A percentile compares a stretch with the other conserved stretches of the same genome.
These are phyloP conservation scores for Iris pallida DNA, from an alignment of 116 monocot species.

Conservation along the genomic window DNA sequence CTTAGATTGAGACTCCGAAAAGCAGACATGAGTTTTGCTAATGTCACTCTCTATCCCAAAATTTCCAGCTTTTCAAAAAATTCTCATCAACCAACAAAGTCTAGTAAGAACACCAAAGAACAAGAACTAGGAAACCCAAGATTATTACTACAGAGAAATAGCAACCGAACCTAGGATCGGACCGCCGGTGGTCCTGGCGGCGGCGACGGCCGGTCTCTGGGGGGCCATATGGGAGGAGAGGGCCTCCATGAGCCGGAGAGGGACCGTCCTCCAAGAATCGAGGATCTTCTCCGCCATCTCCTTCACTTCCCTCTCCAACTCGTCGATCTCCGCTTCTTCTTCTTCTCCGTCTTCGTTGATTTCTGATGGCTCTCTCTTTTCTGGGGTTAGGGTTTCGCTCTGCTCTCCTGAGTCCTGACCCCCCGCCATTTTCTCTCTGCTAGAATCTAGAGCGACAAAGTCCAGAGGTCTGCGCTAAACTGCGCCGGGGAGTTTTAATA, in stretches of 20 bases:
- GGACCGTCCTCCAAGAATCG: slow-evolving; percentile 23
- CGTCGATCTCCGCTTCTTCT: slow-evolving; percentile 29
- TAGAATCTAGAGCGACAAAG: no score
- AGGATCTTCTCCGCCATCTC: slow-evolving; percentile 37
- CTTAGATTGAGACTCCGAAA: no score
- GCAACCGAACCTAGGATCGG: not conserved
- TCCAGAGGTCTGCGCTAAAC: no score
- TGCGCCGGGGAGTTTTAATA: no score
- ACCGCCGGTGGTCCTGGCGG: not conserved
- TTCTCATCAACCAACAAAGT: no score
- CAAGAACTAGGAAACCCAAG: no score
- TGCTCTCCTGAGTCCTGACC: slow-evolving; percentile 1
- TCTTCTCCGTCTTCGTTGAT: slow-evolving; percentile 8
- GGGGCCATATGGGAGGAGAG: slow-evolving; percentile 24
- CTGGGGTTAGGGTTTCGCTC: slow-evolving; percentile 18
- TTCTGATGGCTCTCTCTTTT: not conserved
- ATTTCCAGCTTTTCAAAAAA: no score
- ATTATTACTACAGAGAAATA: no score
- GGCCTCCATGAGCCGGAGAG: slow-evolving; percentile 17
- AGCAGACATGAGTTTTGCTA: no score
- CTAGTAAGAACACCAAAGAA: no score
- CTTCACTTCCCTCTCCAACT: slow-evolving; percentile 40
- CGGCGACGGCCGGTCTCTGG: slow-evolving; percentile 1
- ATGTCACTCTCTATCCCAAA: no score
- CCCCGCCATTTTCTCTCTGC: no score